A percentile compares a stretch with the other conserved stretches of the same genome.
phyloP scores from a whole-genome alignment of 1,139 yeast species.

The Candida labiduridarum region DNA sequence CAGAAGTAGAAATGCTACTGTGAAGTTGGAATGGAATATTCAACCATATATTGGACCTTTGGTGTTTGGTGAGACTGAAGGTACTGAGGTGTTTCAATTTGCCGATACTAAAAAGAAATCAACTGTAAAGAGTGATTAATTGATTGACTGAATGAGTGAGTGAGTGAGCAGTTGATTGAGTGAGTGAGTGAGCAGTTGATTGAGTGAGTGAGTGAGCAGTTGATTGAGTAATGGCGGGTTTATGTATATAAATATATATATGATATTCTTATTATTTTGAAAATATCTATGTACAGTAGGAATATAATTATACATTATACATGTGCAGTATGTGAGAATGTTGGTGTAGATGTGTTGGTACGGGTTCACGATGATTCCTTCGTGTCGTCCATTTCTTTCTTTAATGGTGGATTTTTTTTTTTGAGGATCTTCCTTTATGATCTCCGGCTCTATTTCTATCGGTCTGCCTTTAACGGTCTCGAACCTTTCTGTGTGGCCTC shows the following conservation, averaged over 20 bases:
- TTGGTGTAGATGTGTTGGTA: no score
- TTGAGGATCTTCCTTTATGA: no score
- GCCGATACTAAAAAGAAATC: constrained; percentile 23
- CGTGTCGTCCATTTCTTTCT: no score
- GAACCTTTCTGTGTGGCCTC: no score
- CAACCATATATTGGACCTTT: constrained; percentile 91
- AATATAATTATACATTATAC: background rate
- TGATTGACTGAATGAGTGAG: no score
- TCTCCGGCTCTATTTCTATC: no score
- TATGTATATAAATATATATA: background rate
- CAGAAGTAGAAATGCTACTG: constrained; percentile 65
- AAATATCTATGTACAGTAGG: background rate
- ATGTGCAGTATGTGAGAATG: background rate
- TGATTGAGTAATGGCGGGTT: no score
- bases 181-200: background rate
- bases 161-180: no score
- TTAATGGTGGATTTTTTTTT: no score
- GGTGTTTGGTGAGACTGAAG: constrained; percentile 61
- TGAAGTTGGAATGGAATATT: constrained; percentile 84
- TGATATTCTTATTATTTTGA: background rate
- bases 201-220: no score
- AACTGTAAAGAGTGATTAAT: background rate
- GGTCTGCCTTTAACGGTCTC: no score
- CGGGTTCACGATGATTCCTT: no score
- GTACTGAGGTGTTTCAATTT: constrained; percentile 29